phyloP scores from a whole-genome alignment of 1,139 yeast genomes.

The Pichia sp. region DNA sequence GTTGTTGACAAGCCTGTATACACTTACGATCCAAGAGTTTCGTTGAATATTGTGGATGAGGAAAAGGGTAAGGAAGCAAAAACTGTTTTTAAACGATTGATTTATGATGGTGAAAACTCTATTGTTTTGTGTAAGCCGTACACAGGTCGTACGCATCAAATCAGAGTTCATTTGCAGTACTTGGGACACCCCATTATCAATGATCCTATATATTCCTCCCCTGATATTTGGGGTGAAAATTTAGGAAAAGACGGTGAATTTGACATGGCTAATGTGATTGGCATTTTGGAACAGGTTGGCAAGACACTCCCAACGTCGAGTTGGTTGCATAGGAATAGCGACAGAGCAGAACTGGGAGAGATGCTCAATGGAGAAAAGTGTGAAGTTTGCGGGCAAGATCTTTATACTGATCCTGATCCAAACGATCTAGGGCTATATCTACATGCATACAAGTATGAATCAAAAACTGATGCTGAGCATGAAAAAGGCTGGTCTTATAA shows the following conservation, averaged over 20 bases:
- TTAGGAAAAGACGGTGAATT: conserved; percentile 54
- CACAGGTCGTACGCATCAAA: conserved; percentile 95
- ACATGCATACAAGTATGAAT: conserved; percentile 78
- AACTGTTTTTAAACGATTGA: conserved; percentile 49
- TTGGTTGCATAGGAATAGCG: conserved; percentile 47
- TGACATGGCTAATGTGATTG: conserved; percentile 40
- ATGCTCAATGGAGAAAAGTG: conserved; percentile 57
- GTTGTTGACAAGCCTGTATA: conserved; percentile 63
- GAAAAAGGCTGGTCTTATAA: conserved; percentile 61
- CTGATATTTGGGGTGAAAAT: conserved; percentile 64
- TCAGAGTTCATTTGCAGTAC: conserved; percentile 84
- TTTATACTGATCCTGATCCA: conserved; percentile 84
- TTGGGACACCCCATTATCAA: conserved; percentile 90
- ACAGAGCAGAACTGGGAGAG: conserved; percentile 33
- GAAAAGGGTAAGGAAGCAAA: conserved; percentile 64
- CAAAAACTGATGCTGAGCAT: conserved; percentile 35
- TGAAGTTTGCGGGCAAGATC: conserved; percentile 60
- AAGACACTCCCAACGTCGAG: conserved; percentile 63
- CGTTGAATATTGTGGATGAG: conserved; percentile 65
- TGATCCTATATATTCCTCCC: conserved; percentile 80
- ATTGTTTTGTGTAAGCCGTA: conserved; percentile 78
- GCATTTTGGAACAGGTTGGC: conserved; percentile 58
- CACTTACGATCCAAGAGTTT: conserved; percentile 74
- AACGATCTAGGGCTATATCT: conserved; percentile 84
- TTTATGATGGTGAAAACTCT: conserved; percentile 59